A percentile compares a stretch with the other conserved stretches of the same genome.
Conservation (phyloP, 495 filamentous ascomycete genomes). For the Haplographium delicatum region DNA sequence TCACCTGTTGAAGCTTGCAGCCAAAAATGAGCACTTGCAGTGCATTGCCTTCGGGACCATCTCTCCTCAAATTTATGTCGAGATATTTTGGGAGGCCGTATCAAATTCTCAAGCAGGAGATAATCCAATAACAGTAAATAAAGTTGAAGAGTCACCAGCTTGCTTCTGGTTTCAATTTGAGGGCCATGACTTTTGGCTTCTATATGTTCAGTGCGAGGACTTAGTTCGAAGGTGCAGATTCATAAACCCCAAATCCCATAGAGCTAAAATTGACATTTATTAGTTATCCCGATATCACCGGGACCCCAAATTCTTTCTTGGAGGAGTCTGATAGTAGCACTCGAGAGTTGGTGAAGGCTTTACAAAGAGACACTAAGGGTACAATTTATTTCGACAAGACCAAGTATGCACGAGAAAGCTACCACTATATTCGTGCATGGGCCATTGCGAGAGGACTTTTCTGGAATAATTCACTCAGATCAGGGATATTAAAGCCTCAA, state of each 20-base stretch:
- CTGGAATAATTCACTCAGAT: too few relatives aligned
- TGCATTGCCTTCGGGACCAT: constrained; percentile 7
- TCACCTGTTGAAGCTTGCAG: background rate
- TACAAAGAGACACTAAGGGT: background rate
- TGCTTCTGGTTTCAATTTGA: constrained; percentile 7
- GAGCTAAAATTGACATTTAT: too few relatives aligned
- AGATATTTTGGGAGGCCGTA: constrained; percentile 13
- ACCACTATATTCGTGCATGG: constrained; percentile 1
- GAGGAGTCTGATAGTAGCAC: background rate
- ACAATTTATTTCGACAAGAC: background rate
- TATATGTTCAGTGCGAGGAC: constrained; percentile 6
- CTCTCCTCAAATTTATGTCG: background rate
- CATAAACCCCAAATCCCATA: too few relatives aligned
- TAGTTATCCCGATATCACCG: background rate
- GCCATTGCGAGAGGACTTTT: constrained; percentile 1
- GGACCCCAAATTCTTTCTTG: background rate
- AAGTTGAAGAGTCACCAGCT: background rate
- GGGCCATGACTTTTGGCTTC: constrained; percentile 5
- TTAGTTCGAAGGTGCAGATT: constrained; percentile 16
- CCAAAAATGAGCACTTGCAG: constrained; percentile 7
- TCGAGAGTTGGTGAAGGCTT: background rate
- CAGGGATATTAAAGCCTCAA: background rate
- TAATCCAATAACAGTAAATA: constrained; percentile 2
- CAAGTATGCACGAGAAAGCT: background rate
- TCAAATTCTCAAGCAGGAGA: background rate